Evolutionary conservation across 2,329 filamentous ascomycete species (phyloP).

Genomic region (Geosmithia putterillii): DNA sequence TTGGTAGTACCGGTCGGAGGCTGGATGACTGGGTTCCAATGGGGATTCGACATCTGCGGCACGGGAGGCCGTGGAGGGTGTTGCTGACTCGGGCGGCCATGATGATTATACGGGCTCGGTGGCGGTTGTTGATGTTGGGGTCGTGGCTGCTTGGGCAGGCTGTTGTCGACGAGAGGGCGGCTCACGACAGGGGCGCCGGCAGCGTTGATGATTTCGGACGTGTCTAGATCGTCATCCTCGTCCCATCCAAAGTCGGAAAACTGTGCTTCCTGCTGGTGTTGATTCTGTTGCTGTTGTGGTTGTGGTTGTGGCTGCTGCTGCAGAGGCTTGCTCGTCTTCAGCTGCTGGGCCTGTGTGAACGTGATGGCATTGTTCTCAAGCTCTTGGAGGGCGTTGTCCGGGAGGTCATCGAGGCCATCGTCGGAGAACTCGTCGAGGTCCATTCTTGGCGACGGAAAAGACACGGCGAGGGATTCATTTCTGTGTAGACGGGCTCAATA

Average conservation of each 20-base stretch:
- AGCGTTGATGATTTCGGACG: slow-evolving; percentile 41
- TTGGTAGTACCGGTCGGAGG: slow-evolving; percentile 8
- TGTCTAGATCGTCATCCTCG: slow-evolving; percentile 46
- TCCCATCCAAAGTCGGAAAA: slow-evolving; percentile 29
- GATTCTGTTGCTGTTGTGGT: slow-evolving; percentile 8
- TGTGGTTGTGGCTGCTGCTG: slow-evolving; percentile 17
- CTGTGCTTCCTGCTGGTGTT: slow-evolving; percentile 10
- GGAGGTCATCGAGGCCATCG: slow-evolving; percentile 49
- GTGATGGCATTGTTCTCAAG: slow-evolving; percentile 53
- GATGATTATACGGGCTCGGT: slow-evolving; percentile 4
- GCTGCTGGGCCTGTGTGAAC: slow-evolving; percentile 37
- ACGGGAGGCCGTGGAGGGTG: slow-evolving; percentile 12
- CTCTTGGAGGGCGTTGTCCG: slow-evolving; percentile 43
- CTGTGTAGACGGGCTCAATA: not conserved
- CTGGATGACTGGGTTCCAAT: slow-evolving; percentile 23
- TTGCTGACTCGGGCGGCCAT: slow-evolving; percentile 5
- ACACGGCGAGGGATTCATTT: slow-evolving; percentile 5
- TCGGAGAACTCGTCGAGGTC: slow-evolving; percentile 47
- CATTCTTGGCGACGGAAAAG: slow-evolving; percentile 14
- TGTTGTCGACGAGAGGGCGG: slow-evolving; percentile 20
- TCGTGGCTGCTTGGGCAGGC: slow-evolving; percentile 20
- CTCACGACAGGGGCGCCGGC: slow-evolving; percentile 25
- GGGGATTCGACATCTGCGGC: slow-evolving; percentile 16
- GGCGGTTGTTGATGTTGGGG: slow-evolving; percentile 6
- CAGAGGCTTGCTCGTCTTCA: slow-evolving; percentile 13